Evolutionary conservation across 257 asterid species (phyloP).

Genomic region (Cynanchum wilfordii): DNA sequence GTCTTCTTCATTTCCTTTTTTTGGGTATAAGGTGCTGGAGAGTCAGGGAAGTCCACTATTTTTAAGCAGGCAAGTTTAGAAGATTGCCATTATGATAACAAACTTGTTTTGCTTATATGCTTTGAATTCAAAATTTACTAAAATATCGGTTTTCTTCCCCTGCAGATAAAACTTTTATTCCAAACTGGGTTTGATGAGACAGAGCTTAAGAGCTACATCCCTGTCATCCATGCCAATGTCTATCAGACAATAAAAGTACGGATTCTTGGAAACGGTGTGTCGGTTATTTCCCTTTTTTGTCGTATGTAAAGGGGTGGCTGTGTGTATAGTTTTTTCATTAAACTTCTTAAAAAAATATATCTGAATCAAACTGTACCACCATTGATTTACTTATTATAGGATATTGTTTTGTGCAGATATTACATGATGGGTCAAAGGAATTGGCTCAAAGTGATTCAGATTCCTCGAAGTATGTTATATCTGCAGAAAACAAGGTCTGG

Average conservation of each 20-base stretch:
- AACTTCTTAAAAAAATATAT: neutral
- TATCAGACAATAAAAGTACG: constrained; percentile 99
- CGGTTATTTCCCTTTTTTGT: constrained; percentile 54
- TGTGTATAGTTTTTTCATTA: constrained; percentile 14
- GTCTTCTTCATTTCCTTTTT: constrained; percentile 6
- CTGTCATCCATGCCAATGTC: constrained; percentile 97
- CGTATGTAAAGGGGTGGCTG: constrained; percentile 22
- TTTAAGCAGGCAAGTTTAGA: constrained; percentile 83
- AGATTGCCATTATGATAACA: neutral
- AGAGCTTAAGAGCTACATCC: constrained; percentile 82
- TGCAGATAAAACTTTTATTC: constrained; percentile 94
- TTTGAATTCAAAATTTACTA: constrained; percentile 1
- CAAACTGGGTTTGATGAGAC: constrained; percentile 96
- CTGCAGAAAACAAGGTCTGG: constrained; percentile 80
- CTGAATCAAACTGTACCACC: neutral
- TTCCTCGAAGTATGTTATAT: constrained; percentile 52
- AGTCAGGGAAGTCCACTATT: constrained; percentile 98
- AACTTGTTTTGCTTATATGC: constrained; percentile 2
- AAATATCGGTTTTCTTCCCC: constrained; percentile 6
- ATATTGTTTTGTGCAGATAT: constrained; percentile 40
- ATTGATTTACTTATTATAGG: constrained; percentile 3
- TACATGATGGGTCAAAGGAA: constrained; percentile 89
- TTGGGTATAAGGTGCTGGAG: constrained; percentile 72
- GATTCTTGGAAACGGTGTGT: constrained; percentile 77
- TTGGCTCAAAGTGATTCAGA: constrained; percentile 62